Percentiles rank a stretch among this genome's conserved stretches.
phyloP scores from a whole-genome alignment of 139 green algal species.

The Zygnema circumcarinatum region DNA sequence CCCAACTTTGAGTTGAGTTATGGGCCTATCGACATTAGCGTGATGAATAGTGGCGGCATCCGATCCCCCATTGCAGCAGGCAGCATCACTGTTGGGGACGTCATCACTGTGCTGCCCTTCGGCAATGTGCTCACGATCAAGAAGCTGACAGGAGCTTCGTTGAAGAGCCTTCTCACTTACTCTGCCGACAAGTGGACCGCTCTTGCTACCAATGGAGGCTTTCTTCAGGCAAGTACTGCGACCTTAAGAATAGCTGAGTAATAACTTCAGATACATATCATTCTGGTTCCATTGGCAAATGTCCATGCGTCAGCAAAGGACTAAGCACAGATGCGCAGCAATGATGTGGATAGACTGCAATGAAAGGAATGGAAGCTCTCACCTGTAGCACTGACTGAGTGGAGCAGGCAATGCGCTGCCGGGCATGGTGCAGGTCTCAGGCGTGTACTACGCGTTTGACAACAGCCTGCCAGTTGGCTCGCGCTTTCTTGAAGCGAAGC shows the following conservation, averaged over 20 bases:
- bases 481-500: not conserved
- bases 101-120: constrained; percentile 58
- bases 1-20: not conserved
- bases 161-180: not conserved
- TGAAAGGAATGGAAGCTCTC: too few species aligned
- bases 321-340: too few species aligned
- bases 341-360: too few species aligned
- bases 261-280: too few species aligned
- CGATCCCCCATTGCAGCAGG: constrained; percentile 41
- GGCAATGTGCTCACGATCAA: constrained; percentile 43
- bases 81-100: constrained; percentile 24
- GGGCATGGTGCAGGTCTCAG: constrained; percentile 49
- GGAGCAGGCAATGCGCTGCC: too few species aligned
- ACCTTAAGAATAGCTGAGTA: not conserved
- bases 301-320: too few species aligned
- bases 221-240: constrained; percentile 8
- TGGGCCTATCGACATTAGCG: constrained; percentile 11
- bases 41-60: constrained; percentile 56
- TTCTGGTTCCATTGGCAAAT: too few species aligned
- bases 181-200: constrained; percentile 2
- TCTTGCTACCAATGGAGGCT: not conserved
- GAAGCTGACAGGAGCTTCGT: not conserved
- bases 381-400: too few species aligned
- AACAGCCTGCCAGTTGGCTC: not conserved
- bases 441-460: constrained; percentile 33